phyloP scores from a whole-genome alignment of 176 grass and related monocot species.

The Ensete ventricosum region DNA sequence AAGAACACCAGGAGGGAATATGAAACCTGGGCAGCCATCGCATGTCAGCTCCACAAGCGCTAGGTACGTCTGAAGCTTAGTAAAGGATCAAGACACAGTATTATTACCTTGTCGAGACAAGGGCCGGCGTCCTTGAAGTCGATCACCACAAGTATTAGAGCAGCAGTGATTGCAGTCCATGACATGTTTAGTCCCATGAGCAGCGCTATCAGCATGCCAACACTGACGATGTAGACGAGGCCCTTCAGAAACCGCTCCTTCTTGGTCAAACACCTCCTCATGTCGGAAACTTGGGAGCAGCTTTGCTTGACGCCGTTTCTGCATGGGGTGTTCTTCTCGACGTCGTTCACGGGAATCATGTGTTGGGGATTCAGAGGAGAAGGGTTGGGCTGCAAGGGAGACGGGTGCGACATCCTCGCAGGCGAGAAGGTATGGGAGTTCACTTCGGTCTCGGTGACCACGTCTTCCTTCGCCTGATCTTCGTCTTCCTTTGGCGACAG shows the following conservation, averaged over 20 bases:
- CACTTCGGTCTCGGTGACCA: conserved; percentile 63
- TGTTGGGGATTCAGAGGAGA: conserved; percentile 30
- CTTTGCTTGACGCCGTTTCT: neutral
- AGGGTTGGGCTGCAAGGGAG: conserved; percentile 29
- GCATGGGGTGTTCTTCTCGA: conserved; percentile 18
- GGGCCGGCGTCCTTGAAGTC: conserved; percentile 90
- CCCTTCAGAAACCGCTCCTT: conserved; percentile 36
- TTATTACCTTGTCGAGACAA: conserved; percentile 85
- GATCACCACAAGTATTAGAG: conserved; percentile 73
- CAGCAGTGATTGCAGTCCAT: conserved; percentile 88
- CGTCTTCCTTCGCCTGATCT: conserved; percentile 24
- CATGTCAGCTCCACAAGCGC: neutral
- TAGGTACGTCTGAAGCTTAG: neutral
- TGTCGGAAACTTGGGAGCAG: conserved; percentile 1
- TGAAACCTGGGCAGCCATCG: conserved; percentile 45
- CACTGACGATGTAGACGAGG: conserved; percentile 63
- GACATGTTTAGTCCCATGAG: conserved; percentile 82
- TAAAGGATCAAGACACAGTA: neutral
- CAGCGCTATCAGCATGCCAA: conserved; percentile 62
- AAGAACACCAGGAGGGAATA: conserved; percentile 86
- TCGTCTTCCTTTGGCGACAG: conserved; percentile 46
- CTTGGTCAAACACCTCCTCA: conserved; percentile 48
- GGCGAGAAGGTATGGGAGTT: conserved; percentile 76
- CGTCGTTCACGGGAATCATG: conserved; percentile 33
- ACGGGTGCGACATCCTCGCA: conserved; percentile 75